Evolutionary conservation across 306 rosid species (phyloP), one percentile per base, ranked within the genome.

Genomic region (Hylodesmum podocarpum): DNA sequence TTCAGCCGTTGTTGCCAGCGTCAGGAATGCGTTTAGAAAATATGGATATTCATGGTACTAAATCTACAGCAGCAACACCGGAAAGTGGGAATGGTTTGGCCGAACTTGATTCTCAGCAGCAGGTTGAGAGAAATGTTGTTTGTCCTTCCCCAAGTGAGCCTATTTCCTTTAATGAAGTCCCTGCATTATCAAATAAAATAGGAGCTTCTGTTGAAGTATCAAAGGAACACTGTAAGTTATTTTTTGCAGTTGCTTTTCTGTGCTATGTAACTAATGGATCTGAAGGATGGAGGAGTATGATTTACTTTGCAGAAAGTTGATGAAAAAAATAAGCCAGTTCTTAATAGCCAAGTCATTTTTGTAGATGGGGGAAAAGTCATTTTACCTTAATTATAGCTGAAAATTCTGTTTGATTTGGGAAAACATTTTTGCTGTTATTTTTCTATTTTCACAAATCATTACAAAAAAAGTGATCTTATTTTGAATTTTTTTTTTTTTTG

Each of bases 161-260:
- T 19, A 41, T 78, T 65, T 44, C 88, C 51, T 68, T 58, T 24
- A 68, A 74, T 12, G 66, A 58, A 54, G 67, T 41, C 65, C 36
- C 81, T 70, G 61, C 83, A 68, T 84, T 70, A 58, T 83, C 90
- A 65, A 66, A 55, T 84, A 54, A 84, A 51, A 57, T 13, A 12
- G 83, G 27, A 80, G 68, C 39, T 41, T 72, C 84, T 9, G 39
- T 72, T 65, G 81, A 87, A 80, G 86, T 73, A 51, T 80, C 90
- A 27, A 83, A 86, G 77, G 84, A 82, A 77, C 75, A 72, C 70
- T 12, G 98, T 95, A 85, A 91, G 98, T 89, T 71, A 49, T 22
- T 41, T 78, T 76, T 78, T 21, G 39, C 61, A 28, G 18, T 63
- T 81, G 49, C 25, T 63, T 78, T 78, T 67, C 49, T 59, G 4